Conservation (phyloP, 1,284 basidiomycete genomes). For the Amylostereum areolatum region DNA sequence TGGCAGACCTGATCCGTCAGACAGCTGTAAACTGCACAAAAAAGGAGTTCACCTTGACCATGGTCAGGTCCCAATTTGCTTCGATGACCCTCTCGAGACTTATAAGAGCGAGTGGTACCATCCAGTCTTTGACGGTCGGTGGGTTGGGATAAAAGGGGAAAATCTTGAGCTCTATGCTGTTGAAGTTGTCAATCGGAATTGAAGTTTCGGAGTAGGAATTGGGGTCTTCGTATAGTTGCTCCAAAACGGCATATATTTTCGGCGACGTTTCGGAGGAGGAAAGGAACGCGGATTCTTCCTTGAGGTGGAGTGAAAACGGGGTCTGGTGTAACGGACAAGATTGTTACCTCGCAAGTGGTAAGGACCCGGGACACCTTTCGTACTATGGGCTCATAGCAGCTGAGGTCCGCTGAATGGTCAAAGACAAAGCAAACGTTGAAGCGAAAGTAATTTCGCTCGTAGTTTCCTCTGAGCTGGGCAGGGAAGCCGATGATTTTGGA, state of each 20-base stretch:
- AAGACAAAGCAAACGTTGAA: conserved; percentile 99
- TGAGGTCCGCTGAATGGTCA: conserved; percentile 81
- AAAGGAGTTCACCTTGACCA: conserved; percentile 59
- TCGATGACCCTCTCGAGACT: conserved; percentile 78
- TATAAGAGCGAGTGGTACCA: conserved; percentile 89
- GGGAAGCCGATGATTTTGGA: conserved; percentile 89
- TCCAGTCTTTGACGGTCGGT: conserved; percentile 86
- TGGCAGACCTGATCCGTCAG: conserved; percentile 53
- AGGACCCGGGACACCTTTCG: conserved; percentile 91
- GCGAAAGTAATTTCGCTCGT: conserved; percentile 84
- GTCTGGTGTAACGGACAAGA: background rate
- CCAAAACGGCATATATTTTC: conserved; percentile 81
- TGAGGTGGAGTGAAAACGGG: conserved; percentile 3
- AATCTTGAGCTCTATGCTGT: conserved; percentile 91
- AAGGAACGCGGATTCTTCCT: conserved; percentile 89
- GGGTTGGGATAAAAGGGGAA: conserved; percentile 98
- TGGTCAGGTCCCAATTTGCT: conserved; percentile 95
- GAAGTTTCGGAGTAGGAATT: conserved; percentile 96
- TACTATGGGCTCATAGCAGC: conserved; percentile 94
- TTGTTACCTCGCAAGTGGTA: conserved; percentile 77
- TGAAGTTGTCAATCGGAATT: conserved; percentile 84
- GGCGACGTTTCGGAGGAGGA: conserved; percentile 69
- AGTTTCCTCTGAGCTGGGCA: conserved; percentile 66
- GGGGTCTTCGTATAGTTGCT: conserved; percentile 95
- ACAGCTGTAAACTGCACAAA: conserved; percentile 1